Conservation (phyloP, 108 stramenopile genomes). For the Halocafeteria seosinensis region DNA sequence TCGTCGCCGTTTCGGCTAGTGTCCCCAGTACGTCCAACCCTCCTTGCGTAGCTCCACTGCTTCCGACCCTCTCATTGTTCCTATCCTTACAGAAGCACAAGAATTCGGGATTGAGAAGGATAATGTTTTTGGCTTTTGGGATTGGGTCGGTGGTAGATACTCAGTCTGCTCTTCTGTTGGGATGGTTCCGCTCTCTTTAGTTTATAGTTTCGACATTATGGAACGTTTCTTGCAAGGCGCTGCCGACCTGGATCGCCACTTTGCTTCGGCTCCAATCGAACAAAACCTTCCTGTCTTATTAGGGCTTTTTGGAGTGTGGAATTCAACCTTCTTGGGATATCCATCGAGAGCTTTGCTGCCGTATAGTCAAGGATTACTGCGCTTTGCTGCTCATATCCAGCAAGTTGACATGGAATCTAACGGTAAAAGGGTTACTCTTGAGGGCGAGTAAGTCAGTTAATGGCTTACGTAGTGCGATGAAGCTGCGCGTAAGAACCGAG, state of each 20-base stretch:
- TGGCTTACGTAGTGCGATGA: no score
- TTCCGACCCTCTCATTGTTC: neutral
- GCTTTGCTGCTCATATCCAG: slow-evolving; percentile 96
- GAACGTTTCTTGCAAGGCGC: slow-evolving; percentile 69
- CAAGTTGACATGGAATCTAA: slow-evolving; percentile 99
- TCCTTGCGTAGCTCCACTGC: neutral
- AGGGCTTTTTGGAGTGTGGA: slow-evolving; percentile 95
- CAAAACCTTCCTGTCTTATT: slow-evolving; percentile 81
- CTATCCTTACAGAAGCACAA: slow-evolving; percentile 6
- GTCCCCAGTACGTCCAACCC: slow-evolving; percentile 1
- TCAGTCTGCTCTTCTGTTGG: slow-evolving; percentile 43
- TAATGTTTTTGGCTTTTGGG: slow-evolving; percentile 82
- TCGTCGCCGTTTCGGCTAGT: slow-evolving; percentile 52
- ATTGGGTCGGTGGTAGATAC: slow-evolving; percentile 90
- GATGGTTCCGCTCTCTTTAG: slow-evolving; percentile 66
- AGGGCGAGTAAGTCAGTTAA: slow-evolving; percentile 31
- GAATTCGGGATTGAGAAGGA: slow-evolving; percentile 66
- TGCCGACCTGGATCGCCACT: slow-evolving; percentile 84
- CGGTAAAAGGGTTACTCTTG: slow-evolving; percentile 77
- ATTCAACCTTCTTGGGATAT: slow-evolving; percentile 87
- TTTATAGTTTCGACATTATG: slow-evolving; percentile 57
- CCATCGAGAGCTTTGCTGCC: slow-evolving; percentile 66
- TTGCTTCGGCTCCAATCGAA: slow-evolving; percentile 63
- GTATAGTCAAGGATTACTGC: slow-evolving; percentile 86
- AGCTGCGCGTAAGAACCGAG: no score